Percentiles rank a stretch among this genome's conserved stretches.
Evolutionary conservation across 2,329 filamentous ascomycete species (phyloP).

Genomic region (Penicillium glabrum): DNA sequence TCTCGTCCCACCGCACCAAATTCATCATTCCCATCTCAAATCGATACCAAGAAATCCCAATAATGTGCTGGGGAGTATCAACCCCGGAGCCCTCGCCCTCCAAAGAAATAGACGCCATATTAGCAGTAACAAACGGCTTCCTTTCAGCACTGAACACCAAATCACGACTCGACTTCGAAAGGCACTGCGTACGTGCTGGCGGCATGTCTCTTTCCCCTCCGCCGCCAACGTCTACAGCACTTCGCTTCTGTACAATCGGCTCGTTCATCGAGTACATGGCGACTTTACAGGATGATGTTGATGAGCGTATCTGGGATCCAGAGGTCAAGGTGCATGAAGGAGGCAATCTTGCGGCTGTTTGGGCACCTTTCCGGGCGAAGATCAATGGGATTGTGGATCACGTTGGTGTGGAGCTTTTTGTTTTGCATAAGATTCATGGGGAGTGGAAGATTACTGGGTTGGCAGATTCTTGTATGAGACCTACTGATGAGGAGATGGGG

Average conservation of each 20-base stretch:
- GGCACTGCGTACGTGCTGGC: conserved; percentile 33
- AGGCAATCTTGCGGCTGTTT: conserved; percentile 33
- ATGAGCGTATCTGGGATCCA: conserved; percentile 37
- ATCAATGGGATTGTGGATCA: conserved; percentile 36
- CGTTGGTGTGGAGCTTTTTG: conserved; percentile 37
- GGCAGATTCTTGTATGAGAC: conserved; percentile 35
- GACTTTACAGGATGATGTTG: conserved; percentile 29
- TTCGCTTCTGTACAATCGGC: conserved; percentile 38
- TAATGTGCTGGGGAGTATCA: conserved; percentile 19
- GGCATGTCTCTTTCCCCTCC: conserved; percentile 38
- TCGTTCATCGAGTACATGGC: conserved; percentile 35
- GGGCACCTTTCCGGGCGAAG: conserved; percentile 37
- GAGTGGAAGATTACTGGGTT: conserved; percentile 38
- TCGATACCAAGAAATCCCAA: not conserved
- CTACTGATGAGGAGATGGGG: conserved; percentile 30
- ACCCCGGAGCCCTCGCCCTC: not conserved
- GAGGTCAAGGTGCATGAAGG: conserved; percentile 32
- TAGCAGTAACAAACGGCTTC: conserved; percentile 30
- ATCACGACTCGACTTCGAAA: conserved; percentile 32
- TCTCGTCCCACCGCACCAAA: not conserved
- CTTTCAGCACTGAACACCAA: conserved; percentile 31
- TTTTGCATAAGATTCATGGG: conserved; percentile 33
- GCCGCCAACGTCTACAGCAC: conserved; percentile 20
- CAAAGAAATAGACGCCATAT: conserved; percentile 24
- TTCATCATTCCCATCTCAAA: not conserved